phyloP scores from a whole-genome alignment of 495 filamentous ascomycete species.

The Penicillium cataractarum region DNA sequence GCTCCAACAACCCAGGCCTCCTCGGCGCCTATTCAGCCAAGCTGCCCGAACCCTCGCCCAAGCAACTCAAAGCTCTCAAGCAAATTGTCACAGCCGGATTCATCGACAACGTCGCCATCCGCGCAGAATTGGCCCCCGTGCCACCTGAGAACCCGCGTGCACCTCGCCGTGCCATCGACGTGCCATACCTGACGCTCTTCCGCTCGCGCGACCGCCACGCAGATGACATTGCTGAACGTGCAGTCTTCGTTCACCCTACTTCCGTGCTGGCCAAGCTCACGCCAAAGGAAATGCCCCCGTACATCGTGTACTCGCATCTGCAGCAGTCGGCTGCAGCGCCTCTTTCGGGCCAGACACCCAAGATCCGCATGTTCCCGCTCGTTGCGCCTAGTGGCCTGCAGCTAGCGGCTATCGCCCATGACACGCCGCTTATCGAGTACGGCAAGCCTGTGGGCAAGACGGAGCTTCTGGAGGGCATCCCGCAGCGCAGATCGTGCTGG shows the following conservation, averaged over 20 bases:
- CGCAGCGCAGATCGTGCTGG: conserved; percentile 72
- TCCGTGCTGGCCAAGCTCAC: conserved; percentile 74
- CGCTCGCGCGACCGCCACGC: conserved; percentile 60
- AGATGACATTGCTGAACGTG: conserved; percentile 54
- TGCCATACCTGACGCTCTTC: conserved; percentile 88
- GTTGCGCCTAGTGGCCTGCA: conserved; percentile 74
- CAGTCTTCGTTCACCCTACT: conserved; percentile 84
- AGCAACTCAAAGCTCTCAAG: conserved; percentile 79
- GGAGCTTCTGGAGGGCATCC: conserved; percentile 57
- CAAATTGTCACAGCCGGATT: conserved; percentile 92
- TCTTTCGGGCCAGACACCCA: conserved; percentile 59
- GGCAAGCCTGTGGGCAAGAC: conserved; percentile 89
- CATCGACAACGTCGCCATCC: conserved; percentile 93
- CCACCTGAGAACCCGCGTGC: conserved; percentile 72
- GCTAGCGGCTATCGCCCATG: conserved; percentile 78
- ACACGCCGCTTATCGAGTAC: conserved; percentile 81
- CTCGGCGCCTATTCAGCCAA: conserved; percentile 59
- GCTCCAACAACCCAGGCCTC: conserved; percentile 70
- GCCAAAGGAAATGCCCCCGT: conserved; percentile 77
- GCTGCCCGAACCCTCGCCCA: conserved; percentile 69
- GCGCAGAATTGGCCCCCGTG: conserved; percentile 78
- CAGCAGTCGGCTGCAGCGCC: conserved; percentile 63
- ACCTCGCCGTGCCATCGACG: conserved; percentile 80
- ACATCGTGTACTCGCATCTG: conserved; percentile 84
- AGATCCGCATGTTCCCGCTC: conserved; percentile 86